phyloP scores from a whole-genome alignment of 2,329 filamentous ascomycete genomes.

The Fusarium liriodendri region DNA sequence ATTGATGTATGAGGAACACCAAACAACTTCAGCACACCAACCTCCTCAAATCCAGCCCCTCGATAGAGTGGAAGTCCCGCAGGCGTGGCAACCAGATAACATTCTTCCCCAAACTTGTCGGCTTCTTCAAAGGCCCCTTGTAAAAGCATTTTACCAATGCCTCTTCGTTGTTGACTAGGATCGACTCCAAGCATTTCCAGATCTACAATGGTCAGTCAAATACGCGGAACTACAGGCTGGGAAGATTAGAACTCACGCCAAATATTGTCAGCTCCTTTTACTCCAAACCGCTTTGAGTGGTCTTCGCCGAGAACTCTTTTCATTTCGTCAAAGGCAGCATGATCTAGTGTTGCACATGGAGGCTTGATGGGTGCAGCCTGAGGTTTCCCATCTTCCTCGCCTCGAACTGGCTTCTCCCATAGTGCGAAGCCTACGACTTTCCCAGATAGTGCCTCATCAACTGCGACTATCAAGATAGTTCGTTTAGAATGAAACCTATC shows the following conservation, averaged over 20 bases:
- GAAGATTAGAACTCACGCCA: neutral
- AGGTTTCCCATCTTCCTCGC: neutral
- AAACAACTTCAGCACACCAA: neutral
- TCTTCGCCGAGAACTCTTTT: neutral
- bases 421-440: neutral
- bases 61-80: neutral
- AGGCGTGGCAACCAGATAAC: neutral
- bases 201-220: neutral
- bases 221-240: neutral
- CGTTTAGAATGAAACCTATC: neutral
- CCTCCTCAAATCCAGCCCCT: neutral
- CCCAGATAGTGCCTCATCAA: neutral
- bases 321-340: neutral
- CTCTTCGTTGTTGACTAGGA: neutral
- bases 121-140: neutral
- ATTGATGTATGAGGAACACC: neutral
- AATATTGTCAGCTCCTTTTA: neutral
- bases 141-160: neutral
- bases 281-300: neutral
- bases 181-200: neutral
- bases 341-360: neutral
- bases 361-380: neutral
- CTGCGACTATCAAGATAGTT: neutral
- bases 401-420: neutral
- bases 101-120: neutral